A percentile compares a stretch with the other conserved stretches of the same genome.
Conservation (phyloP, 2,329 filamentous ascomycete genomes). For the Curvularia sp. region DNA sequence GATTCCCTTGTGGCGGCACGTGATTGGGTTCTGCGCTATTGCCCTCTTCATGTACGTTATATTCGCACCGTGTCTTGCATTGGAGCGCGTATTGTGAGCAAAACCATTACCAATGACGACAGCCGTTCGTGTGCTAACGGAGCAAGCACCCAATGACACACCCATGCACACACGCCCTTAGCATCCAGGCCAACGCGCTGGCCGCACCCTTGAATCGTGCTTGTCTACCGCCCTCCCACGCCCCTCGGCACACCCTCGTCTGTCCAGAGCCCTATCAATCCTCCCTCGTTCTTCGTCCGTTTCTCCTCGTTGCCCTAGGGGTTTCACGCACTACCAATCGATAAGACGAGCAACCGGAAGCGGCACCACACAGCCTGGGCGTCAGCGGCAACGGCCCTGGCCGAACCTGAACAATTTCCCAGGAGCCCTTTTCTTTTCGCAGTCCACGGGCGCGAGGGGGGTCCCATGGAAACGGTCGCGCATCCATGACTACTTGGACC, state of each 20-base stretch:
- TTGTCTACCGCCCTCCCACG: not conserved
- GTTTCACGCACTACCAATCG: slow-evolving; percentile 28
- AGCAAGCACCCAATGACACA: slow-evolving; percentile 28
- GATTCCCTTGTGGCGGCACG: slow-evolving; percentile 18
- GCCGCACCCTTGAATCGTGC: slow-evolving; percentile 29
- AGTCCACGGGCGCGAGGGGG: not conserved
- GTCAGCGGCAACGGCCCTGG: slow-evolving; percentile 3
- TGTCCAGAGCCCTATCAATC: no score
- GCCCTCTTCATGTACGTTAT: slow-evolving; percentile 20
- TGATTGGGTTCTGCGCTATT: slow-evolving; percentile 20
- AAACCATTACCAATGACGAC: slow-evolving; percentile 27
- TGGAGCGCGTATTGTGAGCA: slow-evolving; percentile 21
- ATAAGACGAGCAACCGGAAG: slow-evolving; percentile 21
- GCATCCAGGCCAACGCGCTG: slow-evolving; percentile 23
- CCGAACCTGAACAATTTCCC: not conserved
- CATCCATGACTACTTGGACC: slow-evolving; percentile 2
- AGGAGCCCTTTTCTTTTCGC: not conserved
- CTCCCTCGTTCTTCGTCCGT: slow-evolving; percentile 1
- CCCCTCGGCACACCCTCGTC: not conserved
- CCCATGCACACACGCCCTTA: slow-evolving; percentile 24
- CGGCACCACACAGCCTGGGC: slow-evolving; percentile 13
- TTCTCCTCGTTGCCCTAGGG: slow-evolving; percentile 5
- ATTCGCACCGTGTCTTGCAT: slow-evolving; percentile 18
- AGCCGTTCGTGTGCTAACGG: slow-evolving; percentile 24
- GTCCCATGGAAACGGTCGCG: slow-evolving; percentile 17